Conservation (phyloP, 352 stramenopile genomes). For the Globisporangium abappressorium region DNA sequence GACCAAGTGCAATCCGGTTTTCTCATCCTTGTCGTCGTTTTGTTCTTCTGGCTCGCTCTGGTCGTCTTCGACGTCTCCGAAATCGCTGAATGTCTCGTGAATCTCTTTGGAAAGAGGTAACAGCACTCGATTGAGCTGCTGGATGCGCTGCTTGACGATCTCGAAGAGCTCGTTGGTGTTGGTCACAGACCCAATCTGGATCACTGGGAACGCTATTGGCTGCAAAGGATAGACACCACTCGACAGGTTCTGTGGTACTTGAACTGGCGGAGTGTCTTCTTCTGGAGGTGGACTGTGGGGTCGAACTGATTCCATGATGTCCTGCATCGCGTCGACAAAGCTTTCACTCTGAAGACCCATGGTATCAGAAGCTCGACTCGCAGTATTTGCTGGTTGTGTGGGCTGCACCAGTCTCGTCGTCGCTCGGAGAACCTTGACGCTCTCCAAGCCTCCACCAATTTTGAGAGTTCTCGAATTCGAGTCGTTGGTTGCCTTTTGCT, state of each 20-base stretch:
- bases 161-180: slow-evolving; percentile 55
- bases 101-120: slow-evolving; percentile 21
- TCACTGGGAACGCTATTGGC: slow-evolving; percentile 24
- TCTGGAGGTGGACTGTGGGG: slow-evolving; percentile 14
- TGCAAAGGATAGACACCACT: neutral
- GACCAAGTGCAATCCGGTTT: slow-evolving; percentile 27
- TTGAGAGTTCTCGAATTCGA: neutral
- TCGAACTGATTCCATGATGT: slow-evolving; percentile 19
- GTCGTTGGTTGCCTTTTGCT: slow-evolving; percentile 15
- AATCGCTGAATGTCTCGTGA: slow-evolving; percentile 42
- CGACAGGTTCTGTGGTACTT: neutral
- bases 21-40: slow-evolving; percentile 15
- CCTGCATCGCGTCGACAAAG: slow-evolving; percentile 24
- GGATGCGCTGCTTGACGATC: slow-evolving; percentile 42
- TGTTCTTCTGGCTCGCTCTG: slow-evolving; percentile 6
- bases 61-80: slow-evolving; percentile 38
- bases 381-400: neutral
- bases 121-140: slow-evolving; percentile 28
- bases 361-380: too few species aligned
- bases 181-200: slow-evolving; percentile 38
- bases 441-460: neutral
- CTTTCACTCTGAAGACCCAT: slow-evolving; percentile 13
- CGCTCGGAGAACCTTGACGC: slow-evolving; percentile 2
- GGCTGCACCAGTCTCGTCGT: slow-evolving; percentile 8
- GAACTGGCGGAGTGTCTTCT: neutral